phyloP scores from a whole-genome alignment of 2,329 filamentous ascomycete genomes.

The Lasiodiplodia sp. region DNA sequence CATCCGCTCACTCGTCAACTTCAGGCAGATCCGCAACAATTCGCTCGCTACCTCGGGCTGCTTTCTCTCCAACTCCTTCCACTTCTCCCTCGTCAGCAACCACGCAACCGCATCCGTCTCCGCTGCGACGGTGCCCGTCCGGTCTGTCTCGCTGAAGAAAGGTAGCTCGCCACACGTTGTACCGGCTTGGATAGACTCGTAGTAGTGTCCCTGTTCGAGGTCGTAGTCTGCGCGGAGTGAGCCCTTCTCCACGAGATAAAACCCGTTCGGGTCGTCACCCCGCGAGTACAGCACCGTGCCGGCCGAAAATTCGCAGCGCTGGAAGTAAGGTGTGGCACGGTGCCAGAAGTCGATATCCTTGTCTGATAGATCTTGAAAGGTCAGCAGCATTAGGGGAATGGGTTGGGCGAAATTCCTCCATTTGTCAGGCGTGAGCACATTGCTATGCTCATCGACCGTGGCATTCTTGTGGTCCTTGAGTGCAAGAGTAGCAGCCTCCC shows the following conservation, averaged over 20 bases:
- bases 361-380: slow-evolving; percentile 87
- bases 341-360: slow-evolving; percentile 98
- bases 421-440: slow-evolving; percentile 63
- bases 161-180: slow-evolving; percentile 95
- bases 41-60: slow-evolving; percentile 83
- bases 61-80: slow-evolving; percentile 74
- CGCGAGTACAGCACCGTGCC: slow-evolving; percentile 79
- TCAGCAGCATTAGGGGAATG: slow-evolving; percentile 87
- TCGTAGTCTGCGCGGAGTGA: slow-evolving; percentile 91
- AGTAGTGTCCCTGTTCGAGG: slow-evolving; percentile 85
- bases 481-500: slow-evolving; percentile 79
- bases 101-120: slow-evolving; percentile 85
- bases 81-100: slow-evolving; percentile 76
- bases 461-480: slow-evolving; percentile 60
- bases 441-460: slow-evolving; percentile 32
- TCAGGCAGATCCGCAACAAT: slow-evolving; percentile 84
- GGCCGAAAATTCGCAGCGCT: slow-evolving; percentile 68
- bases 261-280: slow-evolving; percentile 77
- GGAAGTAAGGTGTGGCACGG: slow-evolving; percentile 77
- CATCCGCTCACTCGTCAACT: slow-evolving; percentile 95
- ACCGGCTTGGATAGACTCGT: slow-evolving; percentile 90
- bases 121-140: slow-evolving; percentile 85
- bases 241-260: slow-evolving; percentile 89
- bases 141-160: slow-evolving; percentile 89
- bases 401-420: slow-evolving; percentile 92